Base-by-base conservation (phyloP, 2,329 filamentous ascomycete species). In the Onygenales sp. region DNA sequence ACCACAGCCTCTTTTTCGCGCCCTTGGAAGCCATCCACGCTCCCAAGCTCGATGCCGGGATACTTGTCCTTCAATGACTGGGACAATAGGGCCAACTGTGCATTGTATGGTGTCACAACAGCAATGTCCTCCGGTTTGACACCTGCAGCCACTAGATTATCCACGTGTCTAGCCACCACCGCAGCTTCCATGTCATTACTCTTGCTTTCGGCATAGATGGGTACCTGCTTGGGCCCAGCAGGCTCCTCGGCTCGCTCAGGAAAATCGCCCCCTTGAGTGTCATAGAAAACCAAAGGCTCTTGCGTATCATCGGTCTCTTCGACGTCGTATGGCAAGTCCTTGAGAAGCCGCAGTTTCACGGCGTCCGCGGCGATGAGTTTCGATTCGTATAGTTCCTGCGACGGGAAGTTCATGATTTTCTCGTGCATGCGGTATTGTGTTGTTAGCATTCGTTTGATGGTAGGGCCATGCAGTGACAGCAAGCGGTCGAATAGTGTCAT, bases 341-440 rank as follows among this genome's bases (percentile, higher is more conserved):
- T 85, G 7, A 98, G 78, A 6, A 96, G 72, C 13, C 91, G 82
- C 5, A 72, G 73, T 66, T 85, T 87, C 57, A 97, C 93, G 0
- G 77, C 75, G 4, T 92, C 87, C 1, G 87, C 90, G 0, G 93
- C 92, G 2, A 91, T 74, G 1, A 98, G 80, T 62, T 85, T 85
- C 2, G 81, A 82, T 56, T 89, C 88, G 71, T 98, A 98, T 9
- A 97, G 77, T 65, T 92, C 85, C 57, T 87, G 80, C 0, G 92
- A 96, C 0, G 93, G 92, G 63, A 96, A 98, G 6, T 83, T 80
- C 91, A 97, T 97, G 63, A 98, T 97, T 52, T 78, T 83, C 64
- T 95, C 86, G 66, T 98, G 90, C 93, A 98, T 98, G 39, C 93
- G 89, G 69, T 98, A 98, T 72, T 98, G 93, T 4, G 87, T 95